A percentile compares a stretch with the other conserved stretches of the same genome.
Evolutionary conservation across 345 rosid genomes (phyloP).

Genomic region (Erucastrum elatum): DNA sequence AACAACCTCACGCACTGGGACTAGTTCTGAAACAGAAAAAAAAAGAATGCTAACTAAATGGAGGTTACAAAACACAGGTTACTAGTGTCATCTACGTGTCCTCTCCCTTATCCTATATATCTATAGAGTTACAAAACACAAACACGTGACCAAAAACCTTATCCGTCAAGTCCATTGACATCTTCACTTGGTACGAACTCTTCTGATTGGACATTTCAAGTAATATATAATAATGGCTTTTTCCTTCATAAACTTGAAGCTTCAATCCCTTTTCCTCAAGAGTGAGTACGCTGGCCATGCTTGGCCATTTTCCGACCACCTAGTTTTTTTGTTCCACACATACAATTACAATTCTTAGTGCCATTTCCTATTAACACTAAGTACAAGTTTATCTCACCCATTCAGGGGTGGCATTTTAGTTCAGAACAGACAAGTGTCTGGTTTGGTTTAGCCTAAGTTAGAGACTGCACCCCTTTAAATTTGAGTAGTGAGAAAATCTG

Average conservation of each 20-base stretch:
- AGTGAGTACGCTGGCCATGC: neutral
- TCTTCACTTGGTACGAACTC: neutral
- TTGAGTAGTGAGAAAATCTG: no score
- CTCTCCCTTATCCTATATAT: neutral
- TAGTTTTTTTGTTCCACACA: neutral
- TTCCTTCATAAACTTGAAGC: no score
- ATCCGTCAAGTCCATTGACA: neutral
- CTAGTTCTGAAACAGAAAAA: no score
- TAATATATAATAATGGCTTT: neutral
- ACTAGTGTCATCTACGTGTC: neutral
- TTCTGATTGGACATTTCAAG: neutral
- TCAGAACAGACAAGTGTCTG: neutral
- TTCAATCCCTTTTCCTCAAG: no score
- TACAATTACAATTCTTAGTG: neutral
- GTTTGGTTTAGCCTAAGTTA: conserved; percentile 15
- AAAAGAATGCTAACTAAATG: no score
- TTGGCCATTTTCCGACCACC: neutral
- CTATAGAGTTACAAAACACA: neutral
- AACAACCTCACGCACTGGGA: neutral
- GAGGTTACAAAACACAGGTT: no score
- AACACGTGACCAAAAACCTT: neutral
- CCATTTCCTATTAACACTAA: neutral
- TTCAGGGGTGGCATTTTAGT: neutral
- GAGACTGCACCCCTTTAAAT: conserved; percentile 5
- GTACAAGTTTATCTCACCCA: neutral